Conservation (phyloP, 31 red algal genomes). For the Porphyra umbilicalis region DNA sequence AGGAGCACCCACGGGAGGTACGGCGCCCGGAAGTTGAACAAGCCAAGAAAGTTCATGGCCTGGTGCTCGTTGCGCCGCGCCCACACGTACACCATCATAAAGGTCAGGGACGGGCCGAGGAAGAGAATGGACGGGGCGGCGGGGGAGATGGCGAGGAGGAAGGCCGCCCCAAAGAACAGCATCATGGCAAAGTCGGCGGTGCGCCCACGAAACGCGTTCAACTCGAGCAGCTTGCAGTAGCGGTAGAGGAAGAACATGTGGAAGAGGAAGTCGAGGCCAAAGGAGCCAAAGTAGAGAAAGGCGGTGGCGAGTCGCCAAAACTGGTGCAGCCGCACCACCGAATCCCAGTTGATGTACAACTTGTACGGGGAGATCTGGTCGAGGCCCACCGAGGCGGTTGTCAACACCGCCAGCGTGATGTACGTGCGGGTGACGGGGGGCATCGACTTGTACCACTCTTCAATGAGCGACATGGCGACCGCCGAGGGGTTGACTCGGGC, state of each 20-base stretch:
- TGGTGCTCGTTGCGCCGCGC: slow-evolving; percentile 55
- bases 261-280: slow-evolving; percentile 85
- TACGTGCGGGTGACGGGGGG: slow-evolving; percentile 82
- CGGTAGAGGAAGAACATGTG: slow-evolving; percentile 95
- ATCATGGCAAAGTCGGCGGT: slow-evolving; percentile 89
- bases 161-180: slow-evolving; percentile 68
- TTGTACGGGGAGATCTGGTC: slow-evolving; percentile 67
- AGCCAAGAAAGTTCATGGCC: slow-evolving; percentile 64
- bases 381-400: slow-evolving; percentile 62
- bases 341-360: slow-evolving; percentile 81
- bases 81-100: slow-evolving; percentile 98
- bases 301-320: slow-evolving; percentile 77
- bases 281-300: slow-evolving; percentile 81
- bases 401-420: slow-evolving; percentile 51
- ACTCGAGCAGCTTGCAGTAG: slow-evolving; percentile 80
- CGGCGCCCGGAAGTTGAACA: slow-evolving; percentile 81
- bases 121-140: slow-evolving; percentile 45
- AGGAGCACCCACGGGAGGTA: slow-evolving; percentile 93
- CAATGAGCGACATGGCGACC: slow-evolving; percentile 47
- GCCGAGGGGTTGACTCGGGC: no score
- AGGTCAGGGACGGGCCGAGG: slow-evolving; percentile 70
- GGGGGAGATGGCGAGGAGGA: slow-evolving; percentile 58
- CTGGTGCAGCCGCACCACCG: slow-evolving; percentile 50
- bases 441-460: slow-evolving; percentile 73
- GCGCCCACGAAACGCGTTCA: slow-evolving; percentile 76